These are phyloP conservation scores for Yarrowia deformans DNA, from an alignment of 805 yeast genomes.

Conservation along the genomic window DNA sequence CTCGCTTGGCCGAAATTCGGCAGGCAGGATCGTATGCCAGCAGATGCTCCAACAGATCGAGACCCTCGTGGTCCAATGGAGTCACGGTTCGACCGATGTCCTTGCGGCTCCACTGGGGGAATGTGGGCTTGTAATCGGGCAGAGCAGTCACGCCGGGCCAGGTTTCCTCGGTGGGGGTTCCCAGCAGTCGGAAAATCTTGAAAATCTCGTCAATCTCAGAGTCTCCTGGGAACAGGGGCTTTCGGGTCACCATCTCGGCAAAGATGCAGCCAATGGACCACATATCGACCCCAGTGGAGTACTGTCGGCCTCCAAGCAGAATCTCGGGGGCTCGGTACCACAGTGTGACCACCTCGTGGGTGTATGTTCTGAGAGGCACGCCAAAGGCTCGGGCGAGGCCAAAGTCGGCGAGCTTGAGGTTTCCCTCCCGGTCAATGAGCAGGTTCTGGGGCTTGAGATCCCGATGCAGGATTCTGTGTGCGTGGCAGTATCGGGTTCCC, in stretches of 20 bases:
- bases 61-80: constrained; percentile 79
- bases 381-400: constrained; percentile 98
- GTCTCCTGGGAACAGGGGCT: constrained; percentile 96
- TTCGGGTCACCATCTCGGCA: constrained; percentile 96
- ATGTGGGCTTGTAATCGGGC: constrained; percentile 92
- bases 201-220: constrained; percentile 97
- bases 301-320: constrained; percentile 92
- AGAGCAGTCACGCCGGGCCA: constrained; percentile 95
- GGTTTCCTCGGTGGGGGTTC: constrained; percentile 89
- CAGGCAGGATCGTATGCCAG: constrained; percentile 91
- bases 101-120: constrained; percentile 87
- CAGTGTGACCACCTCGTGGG: constrained; percentile 95
- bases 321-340: constrained; percentile 99
- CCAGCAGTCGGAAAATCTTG: constrained; percentile 88
- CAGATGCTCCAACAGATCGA: constrained; percentile 76
- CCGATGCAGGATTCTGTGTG: constrained; percentile 80
- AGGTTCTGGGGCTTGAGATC: constrained; percentile 94
- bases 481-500: constrained; percentile 89
- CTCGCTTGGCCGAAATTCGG: constrained; percentile 93
- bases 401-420: constrained; percentile 92
- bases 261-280: constrained; percentile 98
- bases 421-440: constrained; percentile 87
- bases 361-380: constrained; percentile 95
- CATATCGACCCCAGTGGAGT: constrained; percentile 97
- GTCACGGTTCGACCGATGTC: constrained; percentile 76